Base-by-base conservation (phyloP, 2,329 filamentous ascomycete species). In the Nigrospora oryzae region DNA sequence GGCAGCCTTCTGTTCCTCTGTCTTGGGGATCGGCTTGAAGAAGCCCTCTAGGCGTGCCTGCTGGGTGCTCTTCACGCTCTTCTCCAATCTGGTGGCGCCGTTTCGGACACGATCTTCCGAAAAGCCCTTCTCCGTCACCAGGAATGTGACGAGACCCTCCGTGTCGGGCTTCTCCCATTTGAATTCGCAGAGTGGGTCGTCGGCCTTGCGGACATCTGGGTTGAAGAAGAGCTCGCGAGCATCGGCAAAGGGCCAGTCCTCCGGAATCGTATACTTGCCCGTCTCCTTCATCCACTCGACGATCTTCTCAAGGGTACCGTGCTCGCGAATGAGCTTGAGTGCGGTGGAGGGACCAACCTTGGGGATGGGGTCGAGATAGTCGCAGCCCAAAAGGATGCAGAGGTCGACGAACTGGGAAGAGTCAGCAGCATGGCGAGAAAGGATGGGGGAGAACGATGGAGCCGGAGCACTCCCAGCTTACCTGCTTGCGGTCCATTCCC, bases 91-190 rank as follows among this genome's bases (percentile, higher is more conserved):
- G 3, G 81, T 77, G 1, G 86, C 90, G 28, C 77, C 91, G 37
- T 76, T 80, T 34, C 90, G 80, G 10, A 98, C 93, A 15, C 93
- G 79, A 60, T 98, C 93, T 63, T 98, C 94, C 30, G 83, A 95
- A 74, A 98, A 98, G 1, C 90, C 93, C 69, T 98, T 98, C 60
- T 97, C 93, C 6, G 81, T 81, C 4, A 95, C 93, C 2, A 98
- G 71, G 65, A 88, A 98, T 56, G 93, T 79, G 51, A 98, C 79
- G 0, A 98, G 77, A 0, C 89, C 91, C 2, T 96, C 89, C 2
- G 93, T 74, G 57, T 98, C 90, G 4, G 93, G 93, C 48, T 83
- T 84, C 38, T 96, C 89, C 93, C 94, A 98, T 66, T 95, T 96
- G 74, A 97, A 95, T 62, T 98, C 89, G 65, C 90, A 97, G 12